Evolutionary conservation across 1,139 yeast species (phyloP), one percentile per base, ranked within the genome.

Genomic region (Yamadazyma mexicana): DNA sequence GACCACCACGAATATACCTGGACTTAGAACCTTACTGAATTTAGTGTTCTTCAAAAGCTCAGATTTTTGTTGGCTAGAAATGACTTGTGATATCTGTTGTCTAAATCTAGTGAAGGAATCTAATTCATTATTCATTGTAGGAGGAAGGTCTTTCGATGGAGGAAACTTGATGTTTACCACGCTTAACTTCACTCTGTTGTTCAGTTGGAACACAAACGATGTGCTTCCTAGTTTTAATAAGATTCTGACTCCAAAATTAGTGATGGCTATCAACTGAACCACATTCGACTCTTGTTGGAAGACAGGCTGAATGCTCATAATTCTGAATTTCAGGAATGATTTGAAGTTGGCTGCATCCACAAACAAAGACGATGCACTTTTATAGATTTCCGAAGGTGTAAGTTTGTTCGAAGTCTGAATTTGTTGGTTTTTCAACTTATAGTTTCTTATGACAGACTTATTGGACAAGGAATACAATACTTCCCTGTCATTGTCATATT

Each of bases 381-480:
- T 79, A 51, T 79, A 74, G 20, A 78, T 65, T 44, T 73, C 77
- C 11, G 64, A 57, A 2, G 80, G 77, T 7, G 71, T 62, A 37
- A 77, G 64, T 32, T 64, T 63, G 39, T 71, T 64, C 34, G 59
- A 72, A 40, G 64, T 64, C 40, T 58, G 55, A 41, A 62, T 66
- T 40, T 63, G 73, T 32, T 61, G 69, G 35, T 59, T 62, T 5
- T 63, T 61, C 35, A 84, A 70, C 50, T 82, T 77, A 61, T 89
- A 91, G 4, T 87, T 87, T 50, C 95, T 76, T 28, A 92, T 81
- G n/a, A 82, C 76, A 0, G 97, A 88, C 42, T 77, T 80, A 25
- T 89, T 84, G 1, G 97, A 86, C 39, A 94, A 73, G 0, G 97
- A 79, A 61, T 92, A 94, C 17, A 94, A 61, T 16, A 87, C 69